Conservation (phyloP, 202 grass and related monocot species). For the Schoenoplectus tabernaemontani region DNA sequence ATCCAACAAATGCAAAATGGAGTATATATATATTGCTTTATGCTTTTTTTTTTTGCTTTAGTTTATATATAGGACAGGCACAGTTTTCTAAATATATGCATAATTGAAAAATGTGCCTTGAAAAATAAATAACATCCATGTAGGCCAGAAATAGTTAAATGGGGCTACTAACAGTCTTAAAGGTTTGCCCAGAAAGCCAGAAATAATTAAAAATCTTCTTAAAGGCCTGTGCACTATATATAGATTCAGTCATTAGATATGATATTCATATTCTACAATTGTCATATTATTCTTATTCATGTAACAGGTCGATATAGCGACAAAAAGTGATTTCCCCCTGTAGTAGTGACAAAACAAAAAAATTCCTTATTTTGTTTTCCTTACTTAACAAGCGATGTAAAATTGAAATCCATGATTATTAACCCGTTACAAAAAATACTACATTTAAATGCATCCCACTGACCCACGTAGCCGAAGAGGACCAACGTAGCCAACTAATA, state of each 20-base stretch:
- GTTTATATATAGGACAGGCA: not conserved
- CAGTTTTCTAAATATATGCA: not conserved
- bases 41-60: not conserved
- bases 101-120: not conserved
- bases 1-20: not conserved
- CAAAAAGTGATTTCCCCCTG: no score
- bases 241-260: not conserved
- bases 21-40: not conserved
- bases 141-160: not conserved
- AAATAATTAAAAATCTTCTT: slow-evolving; percentile 17
- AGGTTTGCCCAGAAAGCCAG: not conserved
- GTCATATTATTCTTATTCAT: not conserved
- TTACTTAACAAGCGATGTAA: not conserved
- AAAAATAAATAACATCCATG: slow-evolving; percentile 8
- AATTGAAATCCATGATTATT: not conserved
- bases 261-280: not conserved
- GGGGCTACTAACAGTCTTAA: no score
- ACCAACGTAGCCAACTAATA: no score
- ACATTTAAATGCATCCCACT: not conserved
- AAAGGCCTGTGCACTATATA: not conserved
- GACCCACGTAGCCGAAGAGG: no score
- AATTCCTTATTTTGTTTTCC: not conserved
- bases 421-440: not conserved
- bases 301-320: not conserved
- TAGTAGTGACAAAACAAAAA: no score